Evolutionary conservation across 176 grass and related monocot species (phyloP).

Genomic region (Lolium perenne): DNA sequence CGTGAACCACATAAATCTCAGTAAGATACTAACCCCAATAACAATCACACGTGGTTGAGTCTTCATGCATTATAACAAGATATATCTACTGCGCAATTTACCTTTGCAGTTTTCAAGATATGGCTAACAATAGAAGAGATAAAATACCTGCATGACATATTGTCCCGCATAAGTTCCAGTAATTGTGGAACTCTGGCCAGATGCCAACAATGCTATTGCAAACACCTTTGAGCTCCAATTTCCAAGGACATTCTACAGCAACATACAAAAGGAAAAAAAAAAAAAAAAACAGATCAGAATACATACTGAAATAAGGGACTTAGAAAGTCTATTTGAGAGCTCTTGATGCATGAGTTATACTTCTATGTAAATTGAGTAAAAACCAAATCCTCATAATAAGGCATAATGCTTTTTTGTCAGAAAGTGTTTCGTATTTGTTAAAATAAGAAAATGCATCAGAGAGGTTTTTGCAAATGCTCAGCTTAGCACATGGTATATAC

Average conservation of each 20-base stretch:
- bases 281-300: slow-evolving; percentile 18
- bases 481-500: slow-evolving; percentile 3
- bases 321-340: slow-evolving; percentile 1
- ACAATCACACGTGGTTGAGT: neutral
- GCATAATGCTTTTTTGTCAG: neutral
- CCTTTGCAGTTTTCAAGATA: slow-evolving; percentile 29
- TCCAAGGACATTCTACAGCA: slow-evolving; percentile 89
- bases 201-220: slow-evolving; percentile 89
- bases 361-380: slow-evolving; percentile 2
- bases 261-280: neutral
- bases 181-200: slow-evolving; percentile 98
- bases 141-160: slow-evolving; percentile 95
- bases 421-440: neutral
- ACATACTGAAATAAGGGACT: slow-evolving; percentile 1
- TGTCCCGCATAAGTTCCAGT: slow-evolving; percentile 97
- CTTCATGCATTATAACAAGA: slow-evolving; percentile 5
- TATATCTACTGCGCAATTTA: neutral
- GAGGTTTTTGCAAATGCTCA: neutral
- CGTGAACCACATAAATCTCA: neutral
- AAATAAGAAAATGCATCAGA: neutral
- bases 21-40: neutral
- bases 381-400: neutral
- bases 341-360: neutral
- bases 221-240: slow-evolving; percentile 97
- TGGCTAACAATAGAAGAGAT: neutral